Evolutionary conservation across 805 yeast species (phyloP).

Genomic region (Maudiozyma saulgeensis): DNA sequence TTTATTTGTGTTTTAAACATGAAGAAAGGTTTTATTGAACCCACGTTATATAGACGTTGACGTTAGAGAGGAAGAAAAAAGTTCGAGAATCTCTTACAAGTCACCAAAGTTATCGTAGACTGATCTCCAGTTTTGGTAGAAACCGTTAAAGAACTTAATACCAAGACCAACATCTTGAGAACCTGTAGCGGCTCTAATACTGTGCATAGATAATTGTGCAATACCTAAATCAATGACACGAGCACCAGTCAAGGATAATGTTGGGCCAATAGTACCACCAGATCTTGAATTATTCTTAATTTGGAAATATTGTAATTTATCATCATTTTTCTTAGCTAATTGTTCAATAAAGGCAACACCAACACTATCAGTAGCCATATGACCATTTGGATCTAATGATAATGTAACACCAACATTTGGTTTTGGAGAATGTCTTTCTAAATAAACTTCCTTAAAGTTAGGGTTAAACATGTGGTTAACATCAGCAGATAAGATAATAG

Average conservation of each 20-base stretch:
- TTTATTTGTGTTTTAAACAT: too few species aligned
- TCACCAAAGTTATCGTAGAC: slow-evolving; percentile 46
- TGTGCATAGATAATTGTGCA: slow-evolving; percentile 80
- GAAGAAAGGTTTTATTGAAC: too few species aligned
- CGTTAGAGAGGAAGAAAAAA: too few species aligned
- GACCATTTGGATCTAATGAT: slow-evolving; percentile 68
- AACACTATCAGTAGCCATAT: slow-evolving; percentile 73
- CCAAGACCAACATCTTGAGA: slow-evolving; percentile 70
- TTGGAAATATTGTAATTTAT: slow-evolving; percentile 70
- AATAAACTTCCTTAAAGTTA: slow-evolving; percentile 55
- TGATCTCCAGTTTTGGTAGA: slow-evolving; percentile 56
- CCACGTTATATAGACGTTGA: too few species aligned
- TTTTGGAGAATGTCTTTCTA: slow-evolving; percentile 69
- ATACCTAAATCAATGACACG: slow-evolving; percentile 75
- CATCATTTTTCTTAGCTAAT: slow-evolving; percentile 55
- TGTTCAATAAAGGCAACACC: slow-evolving; percentile 64
- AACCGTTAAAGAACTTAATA: slow-evolving; percentile 59
- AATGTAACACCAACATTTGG: slow-evolving; percentile 71
- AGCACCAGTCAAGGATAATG: slow-evolving; percentile 56
- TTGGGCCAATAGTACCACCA: slow-evolving; percentile 86
- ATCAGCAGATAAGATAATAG: slow-evolving; percentile 74
- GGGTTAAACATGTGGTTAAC: slow-evolving; percentile 79
- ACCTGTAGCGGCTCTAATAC: slow-evolving; percentile 74
- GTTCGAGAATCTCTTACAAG: slow-evolving; percentile 22
- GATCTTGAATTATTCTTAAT: slow-evolving; percentile 77